Evolutionary conservation across 2,329 filamentous ascomycete genomes (phyloP).

Genomic region (Xylaria sp.): DNA sequence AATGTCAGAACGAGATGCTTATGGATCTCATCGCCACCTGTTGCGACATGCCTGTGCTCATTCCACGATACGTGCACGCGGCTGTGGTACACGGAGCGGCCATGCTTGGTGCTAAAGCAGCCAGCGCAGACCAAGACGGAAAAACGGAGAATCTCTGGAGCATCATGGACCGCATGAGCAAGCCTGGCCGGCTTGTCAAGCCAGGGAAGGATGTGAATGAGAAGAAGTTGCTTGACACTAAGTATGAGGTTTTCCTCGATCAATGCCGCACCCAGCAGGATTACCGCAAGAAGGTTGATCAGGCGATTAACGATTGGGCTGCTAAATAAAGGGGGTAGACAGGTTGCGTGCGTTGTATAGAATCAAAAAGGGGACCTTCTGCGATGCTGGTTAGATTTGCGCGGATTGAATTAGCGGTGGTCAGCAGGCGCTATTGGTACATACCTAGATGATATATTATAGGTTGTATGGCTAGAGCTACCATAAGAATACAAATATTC

Average conservation of each 20-base stretch:
- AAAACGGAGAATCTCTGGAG: conserved; percentile 90
- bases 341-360: background rate
- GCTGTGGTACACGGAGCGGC: conserved; percentile 98
- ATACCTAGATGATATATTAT: conserved; percentile 12
- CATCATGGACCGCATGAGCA: conserved; percentile 98
- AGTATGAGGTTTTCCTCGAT: conserved; percentile 96
- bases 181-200: conserved; percentile 85
- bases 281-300: conserved; percentile 83
- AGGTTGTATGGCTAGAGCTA: background rate
- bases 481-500: background rate
- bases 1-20: conserved; percentile 94
- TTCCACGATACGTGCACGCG: conserved; percentile 92
- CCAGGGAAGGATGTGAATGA: conserved; percentile 78
- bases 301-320: conserved; percentile 57
- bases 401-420: conserved; percentile 10
- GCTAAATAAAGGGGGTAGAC: conserved; percentile 29
- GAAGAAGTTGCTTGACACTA: conserved; percentile 83
- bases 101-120: conserved; percentile 98
- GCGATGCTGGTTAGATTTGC: background rate
- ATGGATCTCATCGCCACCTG: conserved; percentile 92
- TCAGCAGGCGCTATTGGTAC: conserved; percentile 3
- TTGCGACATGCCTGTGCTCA: conserved; percentile 91
- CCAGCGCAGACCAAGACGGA: conserved; percentile 79
- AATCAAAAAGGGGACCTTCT: background rate
- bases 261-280: conserved; percentile 87